These are phyloP conservation scores for Arabidopsis suecica DNA, from an alignment of 345 rosid genomes.

Conservation along the genomic window DNA sequence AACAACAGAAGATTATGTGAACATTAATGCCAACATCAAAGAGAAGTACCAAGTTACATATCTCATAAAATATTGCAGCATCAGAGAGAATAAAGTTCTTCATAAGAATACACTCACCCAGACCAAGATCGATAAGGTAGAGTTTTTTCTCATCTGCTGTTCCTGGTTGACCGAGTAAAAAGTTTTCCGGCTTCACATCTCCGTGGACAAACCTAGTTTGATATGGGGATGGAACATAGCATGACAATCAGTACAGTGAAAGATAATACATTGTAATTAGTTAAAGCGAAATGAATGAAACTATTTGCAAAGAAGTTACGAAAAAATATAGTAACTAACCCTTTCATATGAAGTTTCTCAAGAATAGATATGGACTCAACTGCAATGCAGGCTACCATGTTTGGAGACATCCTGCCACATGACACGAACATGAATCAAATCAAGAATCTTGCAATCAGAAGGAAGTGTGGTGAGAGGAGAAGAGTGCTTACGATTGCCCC, in stretches of 20 bases:
- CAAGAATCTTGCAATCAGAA: slow-evolving; percentile 1
- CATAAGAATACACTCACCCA: slow-evolving; percentile 54
- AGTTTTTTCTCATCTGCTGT: slow-evolving; percentile 82
- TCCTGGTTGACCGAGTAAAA: slow-evolving; percentile 90
- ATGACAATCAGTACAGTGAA: slow-evolving; percentile 21
- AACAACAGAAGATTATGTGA: slow-evolving; percentile 30
- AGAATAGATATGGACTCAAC: slow-evolving; percentile 94
- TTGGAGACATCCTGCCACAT: slow-evolving; percentile 73
- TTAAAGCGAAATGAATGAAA: not conserved
- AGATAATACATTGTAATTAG: not conserved
- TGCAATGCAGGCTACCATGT: slow-evolving; percentile 93
- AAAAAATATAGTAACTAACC: slow-evolving; percentile 51
- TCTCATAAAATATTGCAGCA: not conserved
- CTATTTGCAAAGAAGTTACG: not conserved
- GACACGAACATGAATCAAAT: slow-evolving; percentile 19
- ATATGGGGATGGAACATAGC: not conserved
- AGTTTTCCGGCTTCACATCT: slow-evolving; percentile 95
- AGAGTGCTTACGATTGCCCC: slow-evolving; percentile 70
- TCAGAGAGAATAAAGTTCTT: slow-evolving; percentile 10
- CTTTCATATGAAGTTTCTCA: slow-evolving; percentile 85
- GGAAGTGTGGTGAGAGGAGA: slow-evolving; percentile 2
- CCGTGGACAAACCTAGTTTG: slow-evolving; percentile 75
- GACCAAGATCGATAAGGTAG: slow-evolving; percentile 90
- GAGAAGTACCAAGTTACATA: not conserved
- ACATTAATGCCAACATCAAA: slow-evolving; percentile 1